Base-by-base conservation (phyloP, 495 filamentous ascomycete species). In the Oleoguttula mirabilis region DNA sequence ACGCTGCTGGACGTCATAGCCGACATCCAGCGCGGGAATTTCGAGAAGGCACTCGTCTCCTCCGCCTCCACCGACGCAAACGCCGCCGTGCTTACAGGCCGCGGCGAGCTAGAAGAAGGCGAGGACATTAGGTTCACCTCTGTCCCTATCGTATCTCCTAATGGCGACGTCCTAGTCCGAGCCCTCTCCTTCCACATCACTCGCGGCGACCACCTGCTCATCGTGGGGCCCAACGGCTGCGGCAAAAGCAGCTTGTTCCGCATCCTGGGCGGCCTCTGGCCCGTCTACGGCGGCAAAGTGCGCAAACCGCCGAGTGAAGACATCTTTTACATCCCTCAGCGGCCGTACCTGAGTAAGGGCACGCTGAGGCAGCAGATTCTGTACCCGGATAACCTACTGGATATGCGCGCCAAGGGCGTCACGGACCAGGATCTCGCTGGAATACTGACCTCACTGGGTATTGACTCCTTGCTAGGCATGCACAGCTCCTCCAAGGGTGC, bases 261-360 rank as follows among this genome's bases (percentile, higher is more conserved):
- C 20, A 98, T 98, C 55, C 72, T 98, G 24, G 90, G 90, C 37
- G 90, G 90, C 6, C 73, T 98, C 0, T 98, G 90, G 90, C 90
- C 90, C n/a, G 92, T 96, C 23, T 96, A 96, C 62, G 90, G 90
- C 43, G 90, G 90, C 27, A 81, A 71, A 1, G 90, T 98, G 19
- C 73, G 79, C 52, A 95, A 94, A 57, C 90, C 92, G 4, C 76
- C 80, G 0, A 84, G 84, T 49, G 73, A 79, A 32, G 80, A 88
- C 52, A 95, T 98, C 55, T 98, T 96, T 68, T 98, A 98, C 64
- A 94, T 98, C 54, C 90, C 90, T 0, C 90, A 98, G 57, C 78
- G 90, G 0, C 90, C 90, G 0, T 98, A 98, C 56, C 71, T 98
- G 2, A 87, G 82, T 21, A 75, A 82, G 21, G 90, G 90, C 14